Percentiles rank a stretch among this genome's conserved stretches.
Evolutionary conservation across 148 eudicot genomes (phyloP).

Genomic region (Mesembryanthemum crystallinum): DNA sequence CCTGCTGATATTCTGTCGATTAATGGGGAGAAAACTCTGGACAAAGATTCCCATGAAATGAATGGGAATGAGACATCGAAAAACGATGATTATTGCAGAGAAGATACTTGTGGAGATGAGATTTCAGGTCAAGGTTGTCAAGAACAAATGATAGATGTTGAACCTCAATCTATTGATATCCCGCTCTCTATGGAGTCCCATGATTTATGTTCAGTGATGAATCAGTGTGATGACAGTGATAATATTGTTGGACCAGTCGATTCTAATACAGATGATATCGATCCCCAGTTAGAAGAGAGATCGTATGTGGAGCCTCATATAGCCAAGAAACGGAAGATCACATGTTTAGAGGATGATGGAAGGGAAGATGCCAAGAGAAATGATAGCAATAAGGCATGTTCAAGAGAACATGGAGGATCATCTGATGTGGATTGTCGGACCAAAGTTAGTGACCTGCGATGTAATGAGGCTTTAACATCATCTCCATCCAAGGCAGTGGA

Average conservation of each 20-base stretch:
- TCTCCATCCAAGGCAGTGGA: background rate
- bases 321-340: conserved; percentile 26
- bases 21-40: conserved; percentile 26
- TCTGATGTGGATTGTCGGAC: background rate
- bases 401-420: background rate
- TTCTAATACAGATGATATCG: background rate
- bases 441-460: background rate
- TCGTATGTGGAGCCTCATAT: background rate
- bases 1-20: conserved; percentile 28
- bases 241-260: conserved; percentile 1
- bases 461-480: background rate
- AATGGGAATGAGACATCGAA: conserved; percentile 30
- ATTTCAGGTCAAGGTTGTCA: conserved; percentile 14
- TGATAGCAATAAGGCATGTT: conserved; percentile 15
- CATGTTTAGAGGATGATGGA: background rate
- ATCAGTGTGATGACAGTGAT: conserved; percentile 12
- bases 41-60: conserved; percentile 23
- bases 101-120: conserved; percentile 24
- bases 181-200: conserved; percentile 15
- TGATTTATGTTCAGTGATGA: conserved; percentile 22
- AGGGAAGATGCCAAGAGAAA: conserved; percentile 25
- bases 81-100: conserved; percentile 25
- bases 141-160: conserved; percentile 27
- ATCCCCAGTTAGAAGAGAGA: conserved; percentile 8
- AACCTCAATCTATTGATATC: conserved; percentile 24